These are phyloP conservation scores for Schrenkiella parvula DNA, from an alignment of 345 rosid species.

Conservation along the genomic window DNA sequence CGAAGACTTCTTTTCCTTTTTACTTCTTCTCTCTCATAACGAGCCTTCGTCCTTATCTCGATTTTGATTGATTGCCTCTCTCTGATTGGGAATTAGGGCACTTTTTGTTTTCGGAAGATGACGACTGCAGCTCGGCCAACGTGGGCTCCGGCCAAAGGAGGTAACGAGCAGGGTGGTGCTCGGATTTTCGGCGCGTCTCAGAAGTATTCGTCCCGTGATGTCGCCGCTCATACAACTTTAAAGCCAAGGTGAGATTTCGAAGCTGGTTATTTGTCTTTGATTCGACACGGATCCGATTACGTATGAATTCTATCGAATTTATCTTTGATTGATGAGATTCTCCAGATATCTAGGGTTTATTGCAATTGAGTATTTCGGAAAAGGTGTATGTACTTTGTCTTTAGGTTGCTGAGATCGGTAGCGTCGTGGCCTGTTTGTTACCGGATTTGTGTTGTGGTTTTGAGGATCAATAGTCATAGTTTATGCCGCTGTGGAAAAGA, in stretches of 20 bases:
- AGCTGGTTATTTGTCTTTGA: background rate
- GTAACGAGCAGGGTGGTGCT: slow-evolving; percentile 96
- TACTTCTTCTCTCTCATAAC: background rate
- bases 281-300: background rate
- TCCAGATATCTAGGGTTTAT: slow-evolving; percentile 25
- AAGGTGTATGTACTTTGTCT: background rate
- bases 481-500: background rate
- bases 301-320: background rate
- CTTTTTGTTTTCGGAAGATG: slow-evolving; percentile 38
- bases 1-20: background rate
- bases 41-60: slow-evolving; percentile 20
- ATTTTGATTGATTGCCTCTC: slow-evolving; percentile 17
- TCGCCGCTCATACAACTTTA: slow-evolving; percentile 82
- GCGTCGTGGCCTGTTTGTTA: background rate
- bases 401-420: background rate
- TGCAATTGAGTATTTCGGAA: background rate
- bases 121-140: slow-evolving; percentile 98
- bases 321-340: background rate
- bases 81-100: slow-evolving; percentile 17
- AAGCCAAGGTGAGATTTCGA: slow-evolving; percentile 65
- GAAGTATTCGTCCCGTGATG: slow-evolving; percentile 92
- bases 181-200: slow-evolving; percentile 97
- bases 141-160: slow-evolving; percentile 99
- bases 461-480: background rate
- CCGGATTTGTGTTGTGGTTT: background rate